These are phyloP conservation scores for Nakazawaea laoshanensis DNA, from an alignment of 805 yeast species.

Conservation along the genomic window DNA sequence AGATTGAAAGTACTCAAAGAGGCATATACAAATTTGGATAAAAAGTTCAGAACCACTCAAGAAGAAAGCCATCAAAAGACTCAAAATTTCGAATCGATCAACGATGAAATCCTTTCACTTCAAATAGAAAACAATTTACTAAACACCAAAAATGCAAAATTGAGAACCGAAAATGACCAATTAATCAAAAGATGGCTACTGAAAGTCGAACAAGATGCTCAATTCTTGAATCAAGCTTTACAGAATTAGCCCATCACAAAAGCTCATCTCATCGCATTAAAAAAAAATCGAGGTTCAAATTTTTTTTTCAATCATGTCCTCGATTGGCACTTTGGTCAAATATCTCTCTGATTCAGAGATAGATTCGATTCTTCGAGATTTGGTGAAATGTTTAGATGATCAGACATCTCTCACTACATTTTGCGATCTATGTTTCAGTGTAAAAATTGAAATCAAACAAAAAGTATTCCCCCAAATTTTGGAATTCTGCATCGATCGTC, in stretches of 20 bases:
- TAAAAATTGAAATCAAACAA: neutral
- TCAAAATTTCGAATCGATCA: constrained; percentile 37
- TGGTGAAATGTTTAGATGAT: neutral
- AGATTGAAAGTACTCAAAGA: constrained; percentile 15
- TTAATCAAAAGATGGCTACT: constrained; percentile 35
- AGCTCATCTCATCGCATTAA: too few species aligned
- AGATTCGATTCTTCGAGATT: neutral
- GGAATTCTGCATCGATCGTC: neutral
- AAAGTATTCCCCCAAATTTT: constrained; percentile 10
- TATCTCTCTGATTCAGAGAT: neutral
- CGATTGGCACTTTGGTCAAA: neutral
- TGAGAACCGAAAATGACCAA: constrained; percentile 28
- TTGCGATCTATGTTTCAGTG: too few species aligned
- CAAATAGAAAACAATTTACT: constrained; percentile 43
- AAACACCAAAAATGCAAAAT: constrained; percentile 20
- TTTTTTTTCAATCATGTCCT: too few species aligned
- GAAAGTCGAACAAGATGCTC: constrained; percentile 32
- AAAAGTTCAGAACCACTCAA: constrained; percentile 13
- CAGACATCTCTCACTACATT: neutral
- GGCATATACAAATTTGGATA: constrained; percentile 16
- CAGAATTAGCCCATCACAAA: too few species aligned
- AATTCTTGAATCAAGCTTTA: constrained; percentile 30
- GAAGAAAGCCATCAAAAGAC: constrained; percentile 30
- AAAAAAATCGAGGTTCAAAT: too few species aligned
- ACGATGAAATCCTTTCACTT: constrained; percentile 39